Evolutionary conservation across 805 yeast species (phyloP).

Genomic region (Citeromyces matritensis): DNA sequence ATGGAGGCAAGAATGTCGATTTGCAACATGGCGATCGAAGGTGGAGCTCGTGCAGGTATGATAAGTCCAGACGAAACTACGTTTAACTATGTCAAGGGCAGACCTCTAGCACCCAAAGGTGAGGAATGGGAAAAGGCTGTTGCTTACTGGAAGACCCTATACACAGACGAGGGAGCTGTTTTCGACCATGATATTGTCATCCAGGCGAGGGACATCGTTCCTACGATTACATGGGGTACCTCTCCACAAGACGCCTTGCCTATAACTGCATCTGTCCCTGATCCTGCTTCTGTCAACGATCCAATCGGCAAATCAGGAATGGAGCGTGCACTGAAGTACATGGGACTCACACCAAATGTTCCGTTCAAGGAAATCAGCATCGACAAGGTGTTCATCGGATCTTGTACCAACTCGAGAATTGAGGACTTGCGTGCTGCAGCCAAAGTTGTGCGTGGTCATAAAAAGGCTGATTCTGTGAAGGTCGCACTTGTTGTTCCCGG

Average conservation of each 20-base stretch:
- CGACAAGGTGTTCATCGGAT: constrained; percentile 95
- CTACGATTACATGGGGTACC: constrained; percentile 99
- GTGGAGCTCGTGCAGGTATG: constrained; percentile 99
- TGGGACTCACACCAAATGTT: constrained; percentile 79
- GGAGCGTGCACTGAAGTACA: constrained; percentile 83
- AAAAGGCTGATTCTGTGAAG: constrained; percentile 69
- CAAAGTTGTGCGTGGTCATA: constrained; percentile 76
- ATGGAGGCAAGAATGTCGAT: constrained; percentile 99
- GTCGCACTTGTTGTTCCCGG: constrained; percentile 93
- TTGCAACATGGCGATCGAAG: constrained; percentile 98
- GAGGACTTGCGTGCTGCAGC: constrained; percentile 97
- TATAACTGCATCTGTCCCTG: constrained; percentile 81
- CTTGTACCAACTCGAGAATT: constrained; percentile 95
- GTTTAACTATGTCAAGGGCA: constrained; percentile 76
- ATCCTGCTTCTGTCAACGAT: constrained; percentile 61
- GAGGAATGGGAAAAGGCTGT: constrained; percentile 93
- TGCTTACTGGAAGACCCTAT: constrained; percentile 77
- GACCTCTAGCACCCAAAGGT: constrained; percentile 92
- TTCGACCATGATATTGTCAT: constrained; percentile 78
- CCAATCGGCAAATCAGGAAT: constrained; percentile 70
- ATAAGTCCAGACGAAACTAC: constrained; percentile 90
- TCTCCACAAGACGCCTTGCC: constrained; percentile 98
- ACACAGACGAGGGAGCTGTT: constrained; percentile 79
- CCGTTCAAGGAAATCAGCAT: constrained; percentile 61
- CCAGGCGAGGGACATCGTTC: constrained; percentile 73